Evolutionary conservation across 768 basidiomycete genomes (phyloP).

Genomic region (Pulveroboletus sp.): DNA sequence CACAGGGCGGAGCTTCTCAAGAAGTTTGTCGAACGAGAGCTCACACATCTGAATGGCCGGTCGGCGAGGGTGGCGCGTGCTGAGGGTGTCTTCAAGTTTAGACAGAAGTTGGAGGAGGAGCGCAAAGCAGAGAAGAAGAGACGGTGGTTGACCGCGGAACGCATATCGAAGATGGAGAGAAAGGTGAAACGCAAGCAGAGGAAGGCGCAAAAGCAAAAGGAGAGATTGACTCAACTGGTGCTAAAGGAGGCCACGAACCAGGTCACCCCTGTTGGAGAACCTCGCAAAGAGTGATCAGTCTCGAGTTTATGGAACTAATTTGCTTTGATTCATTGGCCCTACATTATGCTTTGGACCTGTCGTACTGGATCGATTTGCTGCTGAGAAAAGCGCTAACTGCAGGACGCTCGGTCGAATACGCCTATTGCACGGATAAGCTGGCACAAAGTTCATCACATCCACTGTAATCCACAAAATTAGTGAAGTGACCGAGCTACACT

Average conservation of each 20-base stretch:
- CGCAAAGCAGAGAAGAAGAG: slow-evolving; percentile 57
- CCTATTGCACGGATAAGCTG: too few relatives aligned
- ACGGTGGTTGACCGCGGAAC: slow-evolving; percentile 40
- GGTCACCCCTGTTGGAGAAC: slow-evolving; percentile 39
- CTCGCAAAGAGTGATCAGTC: slow-evolving; percentile 5
- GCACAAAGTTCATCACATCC: too few relatives aligned
- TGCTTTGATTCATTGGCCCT: background rate
- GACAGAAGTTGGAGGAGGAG: slow-evolving; percentile 52
- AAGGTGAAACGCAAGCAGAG: slow-evolving; percentile 39
- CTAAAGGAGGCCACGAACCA: slow-evolving; percentile 57
- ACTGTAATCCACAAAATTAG: too few relatives aligned
- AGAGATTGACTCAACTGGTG: slow-evolving; percentile 49
- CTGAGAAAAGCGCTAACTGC: too few relatives aligned
- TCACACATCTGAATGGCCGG: slow-evolving; percentile 55
- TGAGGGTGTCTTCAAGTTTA: slow-evolving; percentile 74
- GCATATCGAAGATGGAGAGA: slow-evolving; percentile 35
- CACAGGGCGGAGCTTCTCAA: slow-evolving; percentile 47
- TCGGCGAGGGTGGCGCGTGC: slow-evolving; percentile 58
- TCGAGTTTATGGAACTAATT: background rate
- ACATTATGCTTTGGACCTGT: too few relatives aligned
- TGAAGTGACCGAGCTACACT: too few relatives aligned
- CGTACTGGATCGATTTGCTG: too few relatives aligned
- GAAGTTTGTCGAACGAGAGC: slow-evolving; percentile 49
- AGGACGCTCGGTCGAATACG: too few relatives aligned
- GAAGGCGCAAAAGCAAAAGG: slow-evolving; percentile 44